These are phyloP conservation scores for Arthrocladium fulminans DNA, from an alignment of 2,329 filamentous ascomycete genomes.

Conservation along the genomic window DNA sequence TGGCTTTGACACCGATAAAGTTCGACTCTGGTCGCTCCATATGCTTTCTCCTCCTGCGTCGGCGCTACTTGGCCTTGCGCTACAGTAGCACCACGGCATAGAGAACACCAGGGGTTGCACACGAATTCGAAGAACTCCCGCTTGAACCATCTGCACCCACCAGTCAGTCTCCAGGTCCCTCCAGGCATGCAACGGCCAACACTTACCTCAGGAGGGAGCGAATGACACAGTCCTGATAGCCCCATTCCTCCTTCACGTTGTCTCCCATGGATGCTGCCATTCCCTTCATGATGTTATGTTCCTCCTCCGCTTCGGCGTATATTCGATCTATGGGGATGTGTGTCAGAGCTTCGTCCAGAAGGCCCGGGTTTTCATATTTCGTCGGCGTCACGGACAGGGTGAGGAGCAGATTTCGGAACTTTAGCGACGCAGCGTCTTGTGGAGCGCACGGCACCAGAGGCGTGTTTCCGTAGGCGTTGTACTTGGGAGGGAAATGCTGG, in stretches of 20 bases:
- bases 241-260: slow-evolving; percentile 77
- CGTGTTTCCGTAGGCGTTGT: slow-evolving; percentile 53
- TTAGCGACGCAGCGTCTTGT: slow-evolving; percentile 59
- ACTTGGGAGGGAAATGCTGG: slow-evolving; percentile 42
- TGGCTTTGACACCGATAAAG: slow-evolving; percentile 76
- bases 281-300: slow-evolving; percentile 76
- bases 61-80: slow-evolving; percentile 75
- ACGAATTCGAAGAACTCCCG: slow-evolving; percentile 92
- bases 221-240: slow-evolving; percentile 94
- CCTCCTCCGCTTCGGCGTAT: slow-evolving; percentile 89
- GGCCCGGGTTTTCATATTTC: slow-evolving; percentile 91
- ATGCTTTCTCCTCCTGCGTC: slow-evolving; percentile 79
- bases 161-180: slow-evolving; percentile 10
- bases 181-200: slow-evolving; percentile 8
- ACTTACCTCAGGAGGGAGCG: slow-evolving; percentile 71
- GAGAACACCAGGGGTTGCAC: slow-evolving; percentile 81
- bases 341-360: slow-evolving; percentile 83
- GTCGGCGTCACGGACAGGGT: slow-evolving; percentile 79
- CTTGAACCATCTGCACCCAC: slow-evolving; percentile 74
- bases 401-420: slow-evolving; percentile 73
- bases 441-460: slow-evolving; percentile 69
- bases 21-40: slow-evolving; percentile 79
- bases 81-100: slow-evolving; percentile 74
- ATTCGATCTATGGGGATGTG: slow-evolving; percentile 82
- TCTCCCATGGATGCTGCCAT: slow-evolving; percentile 81